These are phyloP conservation scores for Citrus reticulata DNA, from an alignment of 345 rosid species.

Conservation along the genomic window DNA sequence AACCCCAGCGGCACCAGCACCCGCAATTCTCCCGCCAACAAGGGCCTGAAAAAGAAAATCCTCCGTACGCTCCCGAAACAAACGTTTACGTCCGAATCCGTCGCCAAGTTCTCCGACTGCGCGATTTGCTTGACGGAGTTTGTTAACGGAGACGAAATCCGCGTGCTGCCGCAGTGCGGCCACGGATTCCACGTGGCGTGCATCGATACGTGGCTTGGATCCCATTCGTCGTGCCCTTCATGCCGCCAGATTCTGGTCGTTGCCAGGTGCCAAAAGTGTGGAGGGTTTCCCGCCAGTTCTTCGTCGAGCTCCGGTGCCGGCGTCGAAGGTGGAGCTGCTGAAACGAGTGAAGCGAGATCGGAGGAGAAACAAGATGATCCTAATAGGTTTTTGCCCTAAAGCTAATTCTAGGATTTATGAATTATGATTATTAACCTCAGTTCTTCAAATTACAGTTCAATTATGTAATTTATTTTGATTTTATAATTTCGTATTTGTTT, in stretches of 20 bases:
- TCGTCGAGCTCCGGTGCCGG: slow-evolving; percentile 27
- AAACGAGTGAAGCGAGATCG: slow-evolving; percentile 31
- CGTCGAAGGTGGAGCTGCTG: slow-evolving; percentile 13
- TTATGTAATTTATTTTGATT: background rate
- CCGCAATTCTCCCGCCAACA: slow-evolving; percentile 53
- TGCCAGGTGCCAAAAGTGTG: slow-evolving; percentile 70
- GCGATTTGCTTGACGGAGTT: slow-evolving; percentile 79
- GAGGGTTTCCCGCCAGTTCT: slow-evolving; percentile 47
- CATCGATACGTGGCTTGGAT: slow-evolving; percentile 89
- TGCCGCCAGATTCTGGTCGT: slow-evolving; percentile 76
- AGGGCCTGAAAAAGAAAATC: slow-evolving; percentile 78
- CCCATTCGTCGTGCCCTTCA: slow-evolving; percentile 94
- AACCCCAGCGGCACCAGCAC: slow-evolving; percentile 8
- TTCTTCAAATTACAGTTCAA: background rate
- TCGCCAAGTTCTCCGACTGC: slow-evolving; percentile 56
- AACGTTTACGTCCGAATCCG: slow-evolving; percentile 48
- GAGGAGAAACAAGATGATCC: slow-evolving; percentile 49
- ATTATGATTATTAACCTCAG: background rate
- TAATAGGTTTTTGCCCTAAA: slow-evolving; percentile 45
- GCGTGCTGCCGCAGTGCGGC: slow-evolving; percentile 84
- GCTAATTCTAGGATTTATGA: background rate
- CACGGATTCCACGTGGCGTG: slow-evolving; percentile 87
- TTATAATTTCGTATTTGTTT: background rate
- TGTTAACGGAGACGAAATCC: slow-evolving; percentile 66
- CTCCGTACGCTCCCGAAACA: slow-evolving; percentile 70